Base-by-base conservation (phyloP, 78 protist genomes). In the Dictyostelium citrinum region DNA sequence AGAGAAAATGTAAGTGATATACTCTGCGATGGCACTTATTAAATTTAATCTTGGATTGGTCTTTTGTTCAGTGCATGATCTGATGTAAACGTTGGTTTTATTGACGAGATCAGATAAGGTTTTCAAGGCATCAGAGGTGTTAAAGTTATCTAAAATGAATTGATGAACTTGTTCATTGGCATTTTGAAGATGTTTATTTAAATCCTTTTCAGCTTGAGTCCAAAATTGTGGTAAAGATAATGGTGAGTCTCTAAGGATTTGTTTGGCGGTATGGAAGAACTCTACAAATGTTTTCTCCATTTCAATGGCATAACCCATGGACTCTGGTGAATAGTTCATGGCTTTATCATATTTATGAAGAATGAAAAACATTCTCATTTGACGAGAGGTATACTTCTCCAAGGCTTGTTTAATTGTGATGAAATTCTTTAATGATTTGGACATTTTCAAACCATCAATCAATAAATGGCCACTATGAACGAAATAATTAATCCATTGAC, bases 371-470 rank as follows among this genome's bases (percentile, higher is more conserved):
- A 98, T 16, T 37, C 99, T 97, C 33, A 99, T 68, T 90, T 97
- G 99, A 4, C 98, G 90, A 5, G 99, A 93, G 1, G 98, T 95
- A 95, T 97, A 95, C 55, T n/a, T 49, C 35, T 80, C 77, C 39
- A 98, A 79, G 16, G 97, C 97, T 27, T 96, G 96, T 17, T 96
- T 85, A 92, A 99, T 98, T 33, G 99, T 98, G 82, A 97, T 91
- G 83, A 99, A 99, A 91, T 99, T 99, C 96, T 99, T 99, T 55
- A 98, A 97, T 1, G 98, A 93, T 92, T 99, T 99, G 75, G 98
- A 95, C 99, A 99, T 99, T 83, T 99, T 99, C 55, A 60, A 67
- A 10, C 99, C 99, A 49, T 97, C 76, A 90, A 99, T 97, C 74
- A 81, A 76, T 43, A 99, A 79, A 84, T 98, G 99, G 55, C 99